phyloP scores from a whole-genome alignment of 192 early-diverging fungal genomes.

The Gaertneriomyces sp. region DNA sequence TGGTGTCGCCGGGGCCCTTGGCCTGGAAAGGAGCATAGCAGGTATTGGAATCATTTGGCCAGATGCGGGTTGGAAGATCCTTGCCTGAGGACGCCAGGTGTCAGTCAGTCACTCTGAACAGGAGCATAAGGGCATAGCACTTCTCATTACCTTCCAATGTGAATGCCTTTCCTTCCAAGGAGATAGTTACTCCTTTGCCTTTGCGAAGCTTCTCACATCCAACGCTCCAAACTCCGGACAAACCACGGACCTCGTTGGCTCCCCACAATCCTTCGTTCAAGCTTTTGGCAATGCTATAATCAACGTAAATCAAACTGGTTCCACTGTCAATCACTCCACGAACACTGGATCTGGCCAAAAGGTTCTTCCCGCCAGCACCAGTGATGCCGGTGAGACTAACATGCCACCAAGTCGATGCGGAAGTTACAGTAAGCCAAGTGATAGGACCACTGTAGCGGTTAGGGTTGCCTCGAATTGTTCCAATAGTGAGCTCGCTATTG shows the following conservation, averaged over 20 bases:
- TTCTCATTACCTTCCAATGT: constrained; percentile 11
- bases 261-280: constrained; percentile 9
- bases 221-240: constrained; percentile 10
- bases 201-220: constrained; percentile 8
- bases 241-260: constrained; percentile 13
- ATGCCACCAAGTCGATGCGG: constrained; percentile 23
- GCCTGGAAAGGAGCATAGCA: constrained; percentile 29
- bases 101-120: neutral
- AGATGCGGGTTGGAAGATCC: constrained; percentile 22
- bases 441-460: constrained; percentile 27
- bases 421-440: constrained; percentile 25
- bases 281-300: constrained; percentile 19
- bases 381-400: constrained; percentile 18
- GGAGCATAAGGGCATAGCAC: neutral
- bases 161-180: constrained; percentile 16
- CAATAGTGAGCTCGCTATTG: constrained; percentile 23
- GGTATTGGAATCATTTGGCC: constrained; percentile 15
- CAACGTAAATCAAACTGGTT: constrained; percentile 22
- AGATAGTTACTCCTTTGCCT: constrained; percentile 12
- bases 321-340: constrained; percentile 25
- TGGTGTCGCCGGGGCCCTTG: neutral
- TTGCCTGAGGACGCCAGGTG: constrained; percentile 6
- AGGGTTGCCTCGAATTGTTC: constrained; percentile 14
- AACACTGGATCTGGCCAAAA: constrained; percentile 2
- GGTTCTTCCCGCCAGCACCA: constrained; percentile 15